These are phyloP conservation scores for Cryphonectria carpinicola DNA, from an alignment of 2,329 filamentous ascomycete species.

Conservation along the genomic window DNA sequence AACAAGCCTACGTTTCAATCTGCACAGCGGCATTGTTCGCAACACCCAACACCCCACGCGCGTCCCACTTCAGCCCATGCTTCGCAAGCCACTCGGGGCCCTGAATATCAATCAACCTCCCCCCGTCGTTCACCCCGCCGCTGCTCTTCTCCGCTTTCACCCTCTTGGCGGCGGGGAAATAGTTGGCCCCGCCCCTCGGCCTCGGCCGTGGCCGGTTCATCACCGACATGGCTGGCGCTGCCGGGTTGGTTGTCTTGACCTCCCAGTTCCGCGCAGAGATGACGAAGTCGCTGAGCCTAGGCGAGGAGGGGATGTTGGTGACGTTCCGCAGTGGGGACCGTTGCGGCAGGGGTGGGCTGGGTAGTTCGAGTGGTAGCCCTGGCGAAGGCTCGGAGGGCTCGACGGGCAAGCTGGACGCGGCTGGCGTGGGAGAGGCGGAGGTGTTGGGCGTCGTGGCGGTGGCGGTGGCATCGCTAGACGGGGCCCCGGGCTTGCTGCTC, in stretches of 20 bases:
- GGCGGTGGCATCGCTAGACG: neutral
- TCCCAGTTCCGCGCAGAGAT: neutral
- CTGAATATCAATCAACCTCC: slow-evolving; percentile 19
- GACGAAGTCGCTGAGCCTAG: neutral
- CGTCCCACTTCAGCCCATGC: slow-evolving; percentile 25
- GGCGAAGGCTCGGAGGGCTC: neutral
- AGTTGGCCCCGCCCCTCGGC: slow-evolving; percentile 13
- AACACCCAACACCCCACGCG: slow-evolving; percentile 13
- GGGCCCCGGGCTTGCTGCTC: neutral
- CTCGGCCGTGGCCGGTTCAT: slow-evolving; percentile 12
- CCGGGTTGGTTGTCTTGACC: neutral
- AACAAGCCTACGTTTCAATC: neutral
- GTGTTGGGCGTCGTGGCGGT: neutral
- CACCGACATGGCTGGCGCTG: neutral
- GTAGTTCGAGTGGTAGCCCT: neutral
- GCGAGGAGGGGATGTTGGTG: neutral
- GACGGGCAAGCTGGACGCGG: neutral
- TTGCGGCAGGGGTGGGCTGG: neutral
- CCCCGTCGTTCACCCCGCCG: neutral
- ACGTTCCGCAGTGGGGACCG: neutral
- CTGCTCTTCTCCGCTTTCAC: neutral
- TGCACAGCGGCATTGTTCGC: slow-evolving; percentile 10
- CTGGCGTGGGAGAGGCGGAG: neutral
- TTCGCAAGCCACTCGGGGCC: slow-evolving; percentile 22
- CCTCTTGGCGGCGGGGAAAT: slow-evolving; percentile 14